These are phyloP conservation scores for Jaminaea rosea DNA, from an alignment of 1,284 basidiomycete species.

Conservation along the genomic window DNA sequence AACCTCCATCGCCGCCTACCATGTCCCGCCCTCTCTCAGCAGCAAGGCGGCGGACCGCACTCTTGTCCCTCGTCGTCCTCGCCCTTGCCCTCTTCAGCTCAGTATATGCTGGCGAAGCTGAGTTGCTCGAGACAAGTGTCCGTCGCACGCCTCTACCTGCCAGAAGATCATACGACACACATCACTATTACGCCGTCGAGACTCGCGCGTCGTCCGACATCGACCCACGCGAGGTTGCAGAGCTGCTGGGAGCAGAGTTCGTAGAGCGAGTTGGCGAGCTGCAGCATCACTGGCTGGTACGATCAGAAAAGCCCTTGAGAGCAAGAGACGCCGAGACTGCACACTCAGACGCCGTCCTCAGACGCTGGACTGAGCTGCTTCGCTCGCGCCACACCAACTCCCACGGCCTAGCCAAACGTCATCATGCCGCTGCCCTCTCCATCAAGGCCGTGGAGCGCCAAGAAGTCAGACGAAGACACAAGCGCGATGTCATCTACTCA, in stretches of 20 bases:
- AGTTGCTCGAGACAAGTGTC: background rate
- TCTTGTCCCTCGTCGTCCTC: background rate
- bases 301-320: constrained; percentile 48
- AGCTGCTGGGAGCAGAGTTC: constrained; percentile 66
- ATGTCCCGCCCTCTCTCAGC: background rate
- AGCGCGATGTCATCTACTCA: constrained; percentile 42
- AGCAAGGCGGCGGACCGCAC: background rate
- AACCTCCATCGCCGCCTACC: background rate
- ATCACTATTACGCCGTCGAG: constrained; percentile 84
- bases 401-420: constrained; percentile 17
- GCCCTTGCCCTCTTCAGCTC: background rate
- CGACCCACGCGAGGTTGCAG: constrained; percentile 49
- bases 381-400: constrained; percentile 12
- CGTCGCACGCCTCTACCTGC: constrained; percentile 15
- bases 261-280: constrained; percentile 83
- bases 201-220: constrained; percentile 52
- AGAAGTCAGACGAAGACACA: constrained; percentile 32
- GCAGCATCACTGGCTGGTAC: constrained; percentile 73
- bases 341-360: constrained; percentile 50
- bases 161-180: constrained; percentile 58
- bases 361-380: constrained; percentile 48
- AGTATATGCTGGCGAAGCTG: background rate
- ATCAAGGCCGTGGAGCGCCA: constrained; percentile 42
- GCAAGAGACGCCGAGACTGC: background rate
- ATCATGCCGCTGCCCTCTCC: constrained; percentile 18